phyloP scores from a whole-genome alignment of 2,329 filamentous ascomycete genomes.

The Clonostachys solani region DNA sequence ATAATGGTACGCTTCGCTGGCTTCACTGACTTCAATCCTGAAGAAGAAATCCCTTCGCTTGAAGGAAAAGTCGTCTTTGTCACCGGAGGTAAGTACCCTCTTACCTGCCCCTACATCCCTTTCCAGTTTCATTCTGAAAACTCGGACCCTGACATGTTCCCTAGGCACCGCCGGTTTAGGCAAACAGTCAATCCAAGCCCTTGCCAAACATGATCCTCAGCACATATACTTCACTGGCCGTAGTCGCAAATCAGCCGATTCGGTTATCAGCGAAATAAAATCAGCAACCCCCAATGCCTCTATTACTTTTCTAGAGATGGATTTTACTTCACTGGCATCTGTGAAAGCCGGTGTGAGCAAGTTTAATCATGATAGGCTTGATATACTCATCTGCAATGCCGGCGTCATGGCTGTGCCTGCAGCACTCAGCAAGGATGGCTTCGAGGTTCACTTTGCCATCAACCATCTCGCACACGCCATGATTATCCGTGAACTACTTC shows the following conservation, averaged over 20 bases:
- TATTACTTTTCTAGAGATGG: constrained; percentile 16
- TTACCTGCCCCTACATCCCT: no score
- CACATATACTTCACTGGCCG: constrained; percentile 47
- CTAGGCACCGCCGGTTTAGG: constrained; percentile 3
- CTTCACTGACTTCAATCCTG: no score
- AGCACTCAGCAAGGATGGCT: constrained; percentile 33
- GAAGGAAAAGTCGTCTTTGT: no score
- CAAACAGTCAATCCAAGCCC: background rate
- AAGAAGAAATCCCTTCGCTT: no score
- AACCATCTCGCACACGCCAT: constrained; percentile 46
- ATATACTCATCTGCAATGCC: constrained; percentile 41
- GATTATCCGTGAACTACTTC: constrained; percentile 30
- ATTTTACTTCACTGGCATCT: constrained; percentile 37
- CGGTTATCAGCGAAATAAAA: background rate
- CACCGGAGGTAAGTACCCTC: no score
- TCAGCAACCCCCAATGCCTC: background rate
- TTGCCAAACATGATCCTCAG: constrained; percentile 29
- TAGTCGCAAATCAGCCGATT: constrained; percentile 28
- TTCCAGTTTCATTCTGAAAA: no score
- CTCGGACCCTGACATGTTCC: no score
- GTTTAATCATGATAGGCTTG: constrained; percentile 16
- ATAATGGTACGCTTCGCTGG: no score
- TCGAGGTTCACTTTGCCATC: constrained; percentile 42
- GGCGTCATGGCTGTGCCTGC: constrained; percentile 34
- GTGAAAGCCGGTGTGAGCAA: constrained; percentile 24